A percentile compares a stretch with the other conserved stretches of the same genome.
Evolutionary conservation across 768 basidiomycete genomes (phyloP).

Genomic region (Coprinopsis strossmayeri): DNA sequence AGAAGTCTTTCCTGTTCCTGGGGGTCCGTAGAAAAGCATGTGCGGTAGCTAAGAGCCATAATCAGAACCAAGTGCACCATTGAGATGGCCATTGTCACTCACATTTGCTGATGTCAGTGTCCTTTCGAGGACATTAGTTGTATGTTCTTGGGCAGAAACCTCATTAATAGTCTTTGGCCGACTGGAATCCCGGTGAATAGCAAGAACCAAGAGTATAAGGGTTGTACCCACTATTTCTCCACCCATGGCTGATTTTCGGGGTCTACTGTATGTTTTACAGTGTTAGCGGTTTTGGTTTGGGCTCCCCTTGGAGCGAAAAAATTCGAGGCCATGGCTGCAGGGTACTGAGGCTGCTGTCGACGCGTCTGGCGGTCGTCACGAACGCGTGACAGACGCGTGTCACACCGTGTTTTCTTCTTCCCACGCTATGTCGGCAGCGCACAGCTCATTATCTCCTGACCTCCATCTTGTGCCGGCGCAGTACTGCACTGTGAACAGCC

Average conservation of each 20-base stretch:
- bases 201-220: not conserved
- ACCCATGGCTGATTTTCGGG: slow-evolving; percentile 88
- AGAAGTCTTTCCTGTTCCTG: slow-evolving; percentile 97
- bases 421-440: not conserved
- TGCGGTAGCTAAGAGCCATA: slow-evolving; percentile 74
- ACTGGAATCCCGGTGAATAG: slow-evolving; percentile 36
- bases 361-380: slow-evolving; percentile 25
- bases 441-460: not conserved
- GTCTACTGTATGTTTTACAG: slow-evolving; percentile 40
- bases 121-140: slow-evolving; percentile 85
- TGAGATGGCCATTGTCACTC: slow-evolving; percentile 4
- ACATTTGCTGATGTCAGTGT: slow-evolving; percentile 92
- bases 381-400: slow-evolving; percentile 38
- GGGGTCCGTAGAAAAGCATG: slow-evolving; percentile 99
- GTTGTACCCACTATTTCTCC: slow-evolving; percentile 81
- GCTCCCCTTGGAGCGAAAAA: slow-evolving; percentile 54
- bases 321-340: slow-evolving; percentile 37
- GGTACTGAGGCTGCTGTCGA: not conserved
- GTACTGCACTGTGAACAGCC: slow-evolving; percentile 15
- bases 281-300: slow-evolving; percentile 26
- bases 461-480: not conserved
- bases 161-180: slow-evolving; percentile 98
- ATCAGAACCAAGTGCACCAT: not conserved
- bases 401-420: slow-evolving; percentile 33
- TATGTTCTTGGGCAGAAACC: slow-evolving; percentile 95